A percentile compares a stretch with the other conserved stretches of the same genome.
These are phyloP conservation scores for Blastomyces gilchristii DNA, from an alignment of 2,329 filamentous ascomycete genomes.

Conservation along the genomic window DNA sequence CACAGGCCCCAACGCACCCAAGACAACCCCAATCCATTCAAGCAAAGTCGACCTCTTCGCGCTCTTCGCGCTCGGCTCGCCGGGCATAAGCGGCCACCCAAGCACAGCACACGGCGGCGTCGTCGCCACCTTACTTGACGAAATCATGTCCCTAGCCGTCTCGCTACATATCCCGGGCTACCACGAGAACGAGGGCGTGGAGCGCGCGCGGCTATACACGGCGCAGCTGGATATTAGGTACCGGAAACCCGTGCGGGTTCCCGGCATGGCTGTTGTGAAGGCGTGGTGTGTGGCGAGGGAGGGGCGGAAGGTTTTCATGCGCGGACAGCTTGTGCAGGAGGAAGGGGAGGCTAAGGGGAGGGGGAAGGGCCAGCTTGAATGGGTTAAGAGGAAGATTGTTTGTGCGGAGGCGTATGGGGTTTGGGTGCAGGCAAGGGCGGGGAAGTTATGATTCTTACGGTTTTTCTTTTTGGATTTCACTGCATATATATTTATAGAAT, in stretches of 20 bases:
- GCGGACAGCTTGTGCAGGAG: constrained; percentile 32
- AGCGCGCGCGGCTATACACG: constrained; percentile 29
- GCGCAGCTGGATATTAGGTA: constrained; percentile 35
- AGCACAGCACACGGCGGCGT: constrained; percentile 33
- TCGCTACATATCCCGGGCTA: constrained; percentile 22
- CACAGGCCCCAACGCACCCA: constrained; percentile 1
- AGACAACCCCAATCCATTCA: constrained; percentile 5
- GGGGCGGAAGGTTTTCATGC: constrained; percentile 34
- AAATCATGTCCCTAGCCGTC: constrained; percentile 35
- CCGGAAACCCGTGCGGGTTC: constrained; percentile 27
- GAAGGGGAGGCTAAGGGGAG: constrained; percentile 17
- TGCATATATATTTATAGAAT: background rate
- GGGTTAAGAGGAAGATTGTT: constrained; percentile 25
- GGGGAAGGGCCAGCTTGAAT: constrained; percentile 23
- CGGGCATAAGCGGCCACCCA: constrained; percentile 33
- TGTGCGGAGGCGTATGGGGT: constrained; percentile 34
- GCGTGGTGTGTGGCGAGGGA: constrained; percentile 28
- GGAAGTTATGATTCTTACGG: constrained; percentile 18
- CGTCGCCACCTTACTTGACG: constrained; percentile 34
- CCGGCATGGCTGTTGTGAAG: constrained; percentile 29
- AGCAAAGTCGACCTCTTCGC: constrained; percentile 24
- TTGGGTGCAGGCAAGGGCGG: constrained; percentile 28
- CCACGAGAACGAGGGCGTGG: constrained; percentile 15
- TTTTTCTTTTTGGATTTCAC: background rate
- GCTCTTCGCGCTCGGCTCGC: constrained; percentile 26